Evolutionary conservation across 2,329 filamentous ascomycete species (phyloP).

Genomic region (Daldinia sp.): DNA sequence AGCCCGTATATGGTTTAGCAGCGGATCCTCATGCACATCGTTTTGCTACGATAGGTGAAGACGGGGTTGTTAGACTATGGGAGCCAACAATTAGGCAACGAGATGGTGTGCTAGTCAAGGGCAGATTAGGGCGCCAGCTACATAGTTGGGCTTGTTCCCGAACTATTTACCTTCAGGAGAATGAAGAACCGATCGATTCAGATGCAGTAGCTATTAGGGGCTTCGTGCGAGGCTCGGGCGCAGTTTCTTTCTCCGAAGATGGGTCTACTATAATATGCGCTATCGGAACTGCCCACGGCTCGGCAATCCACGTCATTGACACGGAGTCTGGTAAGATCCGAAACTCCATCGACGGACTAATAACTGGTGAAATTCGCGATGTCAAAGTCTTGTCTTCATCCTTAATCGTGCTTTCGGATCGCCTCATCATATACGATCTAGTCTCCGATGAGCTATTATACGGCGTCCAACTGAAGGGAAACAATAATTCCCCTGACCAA

Average conservation of each 20-base stretch:
- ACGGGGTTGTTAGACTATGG: slow-evolving; percentile 83
- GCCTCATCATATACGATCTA: slow-evolving; percentile 82
- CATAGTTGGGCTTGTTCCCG: slow-evolving; percentile 79
- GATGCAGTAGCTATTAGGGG: slow-evolving; percentile 43
- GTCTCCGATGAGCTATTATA: slow-evolving; percentile 79
- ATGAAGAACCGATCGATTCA: slow-evolving; percentile 48
- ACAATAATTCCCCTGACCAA: slow-evolving; percentile 47
- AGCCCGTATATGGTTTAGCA: slow-evolving; percentile 75
- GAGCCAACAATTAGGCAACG: slow-evolving; percentile 73
- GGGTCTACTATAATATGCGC: slow-evolving; percentile 82
- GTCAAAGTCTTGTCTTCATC: slow-evolving; percentile 76
- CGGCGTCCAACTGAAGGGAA: slow-evolving; percentile 62
- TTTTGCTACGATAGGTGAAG: slow-evolving; percentile 87
- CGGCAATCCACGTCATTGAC: slow-evolving; percentile 79
- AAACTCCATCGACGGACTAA: slow-evolving; percentile 72
- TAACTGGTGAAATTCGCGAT: slow-evolving; percentile 70
- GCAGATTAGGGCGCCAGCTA: slow-evolving; percentile 64
- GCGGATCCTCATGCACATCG: slow-evolving; percentile 72
- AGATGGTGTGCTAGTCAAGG: slow-evolving; percentile 71
- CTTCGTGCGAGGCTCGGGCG: slow-evolving; percentile 61
- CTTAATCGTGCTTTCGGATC: slow-evolving; percentile 77
- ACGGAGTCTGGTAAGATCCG: slow-evolving; percentile 71
- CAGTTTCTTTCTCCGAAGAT: slow-evolving; percentile 81
- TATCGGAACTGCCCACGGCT: slow-evolving; percentile 61
- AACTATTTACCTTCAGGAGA: slow-evolving; percentile 60